Conservation (phyloP, 2,329 filamentous ascomycete genomes). For the Aspergillus awamori region DNA sequence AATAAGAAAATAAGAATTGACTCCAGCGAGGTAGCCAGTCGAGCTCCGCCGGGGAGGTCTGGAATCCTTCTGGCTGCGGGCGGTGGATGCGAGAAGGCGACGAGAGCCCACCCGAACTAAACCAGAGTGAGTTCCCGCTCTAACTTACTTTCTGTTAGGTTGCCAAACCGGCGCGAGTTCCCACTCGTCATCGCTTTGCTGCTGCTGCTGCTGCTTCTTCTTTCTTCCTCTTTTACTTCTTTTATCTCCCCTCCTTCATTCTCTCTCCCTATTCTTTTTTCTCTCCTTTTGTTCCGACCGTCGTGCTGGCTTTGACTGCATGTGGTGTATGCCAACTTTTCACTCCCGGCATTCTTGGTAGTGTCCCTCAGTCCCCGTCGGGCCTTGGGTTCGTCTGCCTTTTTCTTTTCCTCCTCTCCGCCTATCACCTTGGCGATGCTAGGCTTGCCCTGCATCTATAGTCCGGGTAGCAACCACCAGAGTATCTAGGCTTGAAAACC, state of each 20-base stretch:
- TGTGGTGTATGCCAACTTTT: not conserved
- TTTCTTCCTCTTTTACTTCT: not conserved
- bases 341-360: not conserved
- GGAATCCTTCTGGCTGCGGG: conserved; percentile 9
- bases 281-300: not conserved
- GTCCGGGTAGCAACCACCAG: conserved; percentile 9
- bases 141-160: not conserved
- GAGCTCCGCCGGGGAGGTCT: conserved; percentile 1
- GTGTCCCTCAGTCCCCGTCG: not conserved
- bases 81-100: not conserved
- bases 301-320: not conserved
- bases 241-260: not conserved
- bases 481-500: not conserved
- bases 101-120: not conserved
- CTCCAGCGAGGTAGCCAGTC: not conserved
- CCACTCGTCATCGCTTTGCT: conserved; percentile 6
- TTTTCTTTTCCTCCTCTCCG: not conserved
- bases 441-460: conserved; percentile 26
- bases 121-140: not conserved
- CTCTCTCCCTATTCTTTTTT: not conserved
- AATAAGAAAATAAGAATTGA: too few species aligned
- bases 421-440: conserved; percentile 26
- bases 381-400: conserved; percentile 1
- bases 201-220: not conserved
- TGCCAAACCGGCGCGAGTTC: not conserved